Conservation (phyloP, 2,329 filamentous ascomycete species). For the Nemania diffusa region DNA sequence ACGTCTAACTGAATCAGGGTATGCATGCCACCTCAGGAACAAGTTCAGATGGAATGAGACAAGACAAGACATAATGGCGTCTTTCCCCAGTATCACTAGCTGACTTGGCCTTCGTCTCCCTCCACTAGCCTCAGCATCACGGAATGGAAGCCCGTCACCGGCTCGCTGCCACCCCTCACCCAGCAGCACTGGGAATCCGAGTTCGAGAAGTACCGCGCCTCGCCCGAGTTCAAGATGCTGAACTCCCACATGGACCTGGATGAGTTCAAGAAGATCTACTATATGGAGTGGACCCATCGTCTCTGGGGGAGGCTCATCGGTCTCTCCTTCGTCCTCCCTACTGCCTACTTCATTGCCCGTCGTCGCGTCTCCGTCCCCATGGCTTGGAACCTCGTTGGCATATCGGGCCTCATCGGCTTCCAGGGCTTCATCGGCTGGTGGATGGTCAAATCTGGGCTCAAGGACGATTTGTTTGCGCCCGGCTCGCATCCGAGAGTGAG, state of each 20-base stretch:
- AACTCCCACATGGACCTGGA: conserved; percentile 92
- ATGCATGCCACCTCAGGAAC: conserved; percentile 40
- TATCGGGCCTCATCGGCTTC: conserved; percentile 89
- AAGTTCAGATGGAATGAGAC: background rate
- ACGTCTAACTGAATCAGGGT: conserved; percentile 95
- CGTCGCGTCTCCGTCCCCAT: conserved; percentile 81
- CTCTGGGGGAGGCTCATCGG: conserved; percentile 95
- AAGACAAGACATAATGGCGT: background rate
- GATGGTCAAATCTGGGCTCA: conserved; percentile 98
- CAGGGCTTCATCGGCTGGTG: conserved; percentile 98
- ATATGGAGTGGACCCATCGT: conserved; percentile 98
- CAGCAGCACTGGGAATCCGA: conserved; percentile 88
- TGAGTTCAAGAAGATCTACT: conserved; percentile 99
- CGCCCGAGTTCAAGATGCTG: conserved; percentile 90
- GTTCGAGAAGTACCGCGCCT: conserved; percentile 90
- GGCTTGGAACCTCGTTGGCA: conserved; percentile 80
- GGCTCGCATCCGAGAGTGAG: conserved; percentile 92
- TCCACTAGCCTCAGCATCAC: conserved; percentile 86
- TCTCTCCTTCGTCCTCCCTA: conserved; percentile 86
- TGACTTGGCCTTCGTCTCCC: conserved; percentile 19
- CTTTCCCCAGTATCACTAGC: conserved; percentile 6
- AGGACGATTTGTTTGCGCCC: conserved; percentile 92
- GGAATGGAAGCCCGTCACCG: conserved; percentile 97
- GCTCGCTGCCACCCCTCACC: conserved; percentile 84
- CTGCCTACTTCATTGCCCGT: conserved; percentile 86